Conservation (phyloP, 768 basidiomycete genomes). For the Termitomyces bulborhizus region DNA sequence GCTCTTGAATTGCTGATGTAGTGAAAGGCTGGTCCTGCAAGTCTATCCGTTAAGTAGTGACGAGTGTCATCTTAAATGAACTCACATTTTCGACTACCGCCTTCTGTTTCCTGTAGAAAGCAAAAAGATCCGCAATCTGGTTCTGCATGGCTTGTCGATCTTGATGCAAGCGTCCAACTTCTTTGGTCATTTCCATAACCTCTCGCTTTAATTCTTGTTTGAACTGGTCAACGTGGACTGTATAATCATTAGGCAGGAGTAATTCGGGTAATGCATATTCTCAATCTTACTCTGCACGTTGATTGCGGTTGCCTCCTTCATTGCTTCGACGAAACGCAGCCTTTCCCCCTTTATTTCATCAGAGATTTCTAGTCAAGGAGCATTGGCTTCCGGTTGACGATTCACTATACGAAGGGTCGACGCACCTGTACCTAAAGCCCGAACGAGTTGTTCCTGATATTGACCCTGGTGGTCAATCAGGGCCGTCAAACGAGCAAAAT, state of each 20-base stretch:
- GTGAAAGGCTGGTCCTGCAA: background rate
- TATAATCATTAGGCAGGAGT: background rate
- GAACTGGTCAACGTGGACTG: slow-evolving; percentile 85
- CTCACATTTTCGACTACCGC: slow-evolving; percentile 16
- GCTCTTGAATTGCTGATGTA: background rate
- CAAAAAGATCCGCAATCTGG: slow-evolving; percentile 68
- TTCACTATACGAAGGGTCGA: background rate
- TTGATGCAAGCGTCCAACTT: slow-evolving; percentile 60
- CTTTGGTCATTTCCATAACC: slow-evolving; percentile 67
- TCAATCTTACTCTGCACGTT: slow-evolving; percentile 64
- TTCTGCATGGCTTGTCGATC: slow-evolving; percentile 62
- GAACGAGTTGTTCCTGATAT: slow-evolving; percentile 67
- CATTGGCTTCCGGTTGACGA: background rate
- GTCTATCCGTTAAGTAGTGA: background rate
- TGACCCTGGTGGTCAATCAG: slow-evolving; percentile 64
- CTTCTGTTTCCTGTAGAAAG: slow-evolving; percentile 66
- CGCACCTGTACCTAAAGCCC: slow-evolving; percentile 58
- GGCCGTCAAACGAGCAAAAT: slow-evolving; percentile 32
- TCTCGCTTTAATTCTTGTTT: slow-evolving; percentile 75
- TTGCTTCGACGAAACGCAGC: slow-evolving; percentile 86
- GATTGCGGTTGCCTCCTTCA: slow-evolving; percentile 88
- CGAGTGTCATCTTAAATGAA: background rate
- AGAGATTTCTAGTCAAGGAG: slow-evolving; percentile 52
- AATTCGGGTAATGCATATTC: background rate
- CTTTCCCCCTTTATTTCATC: slow-evolving; percentile 83